phyloP scores from a whole-genome alignment of 2,329 filamentous ascomycete species.

The Diaporthe caulivora region DNA sequence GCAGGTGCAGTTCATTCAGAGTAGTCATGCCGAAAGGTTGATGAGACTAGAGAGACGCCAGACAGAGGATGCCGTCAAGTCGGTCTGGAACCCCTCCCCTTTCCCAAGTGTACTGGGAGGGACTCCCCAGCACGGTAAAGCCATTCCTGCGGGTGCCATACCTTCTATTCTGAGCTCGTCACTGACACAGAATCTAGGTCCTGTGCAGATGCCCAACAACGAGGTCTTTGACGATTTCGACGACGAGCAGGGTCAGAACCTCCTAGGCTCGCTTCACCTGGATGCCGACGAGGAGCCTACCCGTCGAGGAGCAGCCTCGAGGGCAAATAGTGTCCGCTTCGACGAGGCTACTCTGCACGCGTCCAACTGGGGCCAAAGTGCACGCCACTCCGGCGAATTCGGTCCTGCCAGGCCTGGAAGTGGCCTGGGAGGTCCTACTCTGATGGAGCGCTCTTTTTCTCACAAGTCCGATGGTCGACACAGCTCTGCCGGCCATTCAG shows the following conservation, averaged over 20 bases:
- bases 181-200: conserved; percentile 64
- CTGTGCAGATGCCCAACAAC: conserved; percentile 81
- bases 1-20: conserved; percentile 74
- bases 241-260: conserved; percentile 79
- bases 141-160: background rate
- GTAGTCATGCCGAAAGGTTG: conserved; percentile 72
- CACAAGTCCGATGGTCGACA: conserved; percentile 97
- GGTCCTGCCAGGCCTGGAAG: conserved; percentile 82
- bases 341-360: conserved; percentile 95
- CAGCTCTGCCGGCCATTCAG: conserved; percentile 89
- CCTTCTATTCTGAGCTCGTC: conserved; percentile 41
- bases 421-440: conserved; percentile 80
- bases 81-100: conserved; percentile 87
- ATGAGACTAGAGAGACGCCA: conserved; percentile 74
- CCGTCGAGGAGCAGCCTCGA: conserved; percentile 86
- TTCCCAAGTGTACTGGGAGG: conserved; percentile 88
- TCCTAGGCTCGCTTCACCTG: conserved; percentile 84
- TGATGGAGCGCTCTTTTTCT: conserved; percentile 92
- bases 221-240: conserved; percentile 94
- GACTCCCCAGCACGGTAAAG: conserved; percentile 87
- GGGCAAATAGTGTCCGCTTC: conserved; percentile 97
- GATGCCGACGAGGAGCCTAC: conserved; percentile 90
- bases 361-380: conserved; percentile 84
- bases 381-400: conserved; percentile 86
- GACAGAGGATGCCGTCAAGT: conserved; percentile 80